phyloP scores from a whole-genome alignment of 1,284 basidiomycete species.

The Trichosporon coremiiforme region DNA sequence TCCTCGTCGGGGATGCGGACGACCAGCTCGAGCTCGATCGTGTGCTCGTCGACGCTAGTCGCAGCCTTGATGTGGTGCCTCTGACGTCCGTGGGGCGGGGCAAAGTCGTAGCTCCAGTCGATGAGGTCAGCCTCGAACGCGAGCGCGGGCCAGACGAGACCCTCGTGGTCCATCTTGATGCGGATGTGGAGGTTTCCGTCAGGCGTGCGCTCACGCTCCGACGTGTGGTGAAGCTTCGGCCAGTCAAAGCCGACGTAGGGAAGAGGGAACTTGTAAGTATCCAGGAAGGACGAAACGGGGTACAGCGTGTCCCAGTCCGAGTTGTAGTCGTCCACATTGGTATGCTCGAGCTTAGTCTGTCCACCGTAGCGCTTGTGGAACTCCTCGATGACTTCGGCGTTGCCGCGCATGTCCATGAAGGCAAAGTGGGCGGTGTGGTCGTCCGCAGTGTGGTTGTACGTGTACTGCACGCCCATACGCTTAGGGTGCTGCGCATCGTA shows the following conservation, averaged over 20 bases:
- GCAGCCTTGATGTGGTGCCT: conserved; percentile 83
- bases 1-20: conserved; percentile 36
- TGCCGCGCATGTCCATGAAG: conserved; percentile 64
- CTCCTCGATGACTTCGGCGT: conserved; percentile 62
- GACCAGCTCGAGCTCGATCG: conserved; percentile 45
- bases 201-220: conserved; percentile 57
- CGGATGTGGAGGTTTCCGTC: conserved; percentile 66
- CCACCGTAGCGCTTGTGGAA: conserved; percentile 66
- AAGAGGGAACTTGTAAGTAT: conserved; percentile 46
- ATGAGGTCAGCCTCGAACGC: conserved; percentile 91
- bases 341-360: conserved; percentile 34
- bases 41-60: conserved; percentile 43
- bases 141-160: conserved; percentile 64
- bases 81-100: conserved; percentile 70
- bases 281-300: conserved; percentile 67
- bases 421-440: conserved; percentile 81
- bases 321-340: conserved; percentile 49
- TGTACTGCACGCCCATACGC: conserved; percentile 78
- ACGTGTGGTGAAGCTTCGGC: conserved; percentile 38
- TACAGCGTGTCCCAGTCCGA: conserved; percentile 83
- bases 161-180: conserved; percentile 75
- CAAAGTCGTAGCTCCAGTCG: conserved; percentile 77
- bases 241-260: conserved; percentile 56
- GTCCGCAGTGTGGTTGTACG: conserved; percentile 77
- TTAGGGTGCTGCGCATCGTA: conserved; percentile 89